Conservation (phyloP, 495 filamentous ascomycete genomes). For the Penicillium longicatenatum region DNA sequence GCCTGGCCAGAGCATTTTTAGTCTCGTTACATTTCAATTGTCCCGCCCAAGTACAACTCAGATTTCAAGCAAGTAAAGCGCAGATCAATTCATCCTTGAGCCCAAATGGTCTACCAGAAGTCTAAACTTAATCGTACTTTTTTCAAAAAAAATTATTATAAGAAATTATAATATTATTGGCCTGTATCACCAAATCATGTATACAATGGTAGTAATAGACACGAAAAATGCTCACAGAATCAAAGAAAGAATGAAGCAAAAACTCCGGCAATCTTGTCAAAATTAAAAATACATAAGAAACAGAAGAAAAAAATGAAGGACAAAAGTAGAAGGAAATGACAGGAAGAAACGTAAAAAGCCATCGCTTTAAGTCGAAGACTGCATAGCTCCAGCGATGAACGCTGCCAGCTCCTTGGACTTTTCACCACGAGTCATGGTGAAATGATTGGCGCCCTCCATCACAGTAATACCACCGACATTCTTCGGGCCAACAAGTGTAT, state of each 20-base stretch:
- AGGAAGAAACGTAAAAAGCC: conserved; percentile 1
- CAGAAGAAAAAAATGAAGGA: neutral
- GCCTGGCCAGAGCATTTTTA: neutral
- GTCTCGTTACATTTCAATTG: neutral
- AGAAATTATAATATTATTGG: neutral
- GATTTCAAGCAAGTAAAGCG: neutral
- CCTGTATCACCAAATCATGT: conserved; percentile 9
- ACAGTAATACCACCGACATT: conserved; percentile 64
- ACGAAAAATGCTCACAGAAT: neutral
- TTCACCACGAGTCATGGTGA: conserved; percentile 43
- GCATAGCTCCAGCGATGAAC: conserved; percentile 35
- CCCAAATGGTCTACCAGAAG: neutral
- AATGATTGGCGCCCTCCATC: conserved; percentile 45
- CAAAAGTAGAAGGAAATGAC: no score
- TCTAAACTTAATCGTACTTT: neutral
- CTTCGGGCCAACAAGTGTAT: conserved; percentile 64
- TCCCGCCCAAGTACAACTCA: neutral
- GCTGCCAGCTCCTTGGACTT: conserved; percentile 39
- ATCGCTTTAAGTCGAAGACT: conserved; percentile 11
- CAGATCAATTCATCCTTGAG: neutral
- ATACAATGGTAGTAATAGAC: conserved; percentile 16
- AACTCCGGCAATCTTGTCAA: conserved; percentile 4
- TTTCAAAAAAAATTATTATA: no score
- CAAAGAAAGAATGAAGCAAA: neutral
- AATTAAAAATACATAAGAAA: neutral